These are phyloP conservation scores for Penicillium occitanis DNA, from an alignment of 2,329 filamentous ascomycete genomes.

Conservation along the genomic window DNA sequence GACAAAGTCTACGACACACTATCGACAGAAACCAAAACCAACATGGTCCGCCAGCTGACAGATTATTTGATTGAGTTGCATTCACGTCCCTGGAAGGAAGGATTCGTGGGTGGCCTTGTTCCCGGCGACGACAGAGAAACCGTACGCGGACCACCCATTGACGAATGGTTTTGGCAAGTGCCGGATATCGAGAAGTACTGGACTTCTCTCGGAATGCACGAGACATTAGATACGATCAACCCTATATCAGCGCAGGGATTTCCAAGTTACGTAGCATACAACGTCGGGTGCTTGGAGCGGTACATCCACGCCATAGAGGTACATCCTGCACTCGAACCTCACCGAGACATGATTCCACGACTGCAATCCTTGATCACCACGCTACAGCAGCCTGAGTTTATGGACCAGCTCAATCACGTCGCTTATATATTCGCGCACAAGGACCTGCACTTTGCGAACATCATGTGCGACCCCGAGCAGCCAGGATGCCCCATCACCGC, in stretches of 20 bases:
- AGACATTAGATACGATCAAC: conserved; percentile 12
- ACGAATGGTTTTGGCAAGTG: conserved; percentile 40
- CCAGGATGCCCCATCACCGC: conserved; percentile 30
- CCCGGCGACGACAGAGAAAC: conserved; percentile 2
- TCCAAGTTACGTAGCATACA: conserved; percentile 29
- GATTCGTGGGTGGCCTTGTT: conserved; percentile 31
- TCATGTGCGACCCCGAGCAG: conserved; percentile 33
- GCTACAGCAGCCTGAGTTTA: conserved; percentile 2
- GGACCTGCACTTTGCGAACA: conserved; percentile 42
- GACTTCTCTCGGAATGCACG: conserved; percentile 22
- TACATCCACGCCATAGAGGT: conserved; percentile 31
- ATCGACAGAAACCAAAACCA: conserved; percentile 21
- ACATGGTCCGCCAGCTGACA: conserved; percentile 33
- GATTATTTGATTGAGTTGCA: conserved; percentile 36
- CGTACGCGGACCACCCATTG: conserved; percentile 31
- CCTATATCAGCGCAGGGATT: conserved; percentile 23
- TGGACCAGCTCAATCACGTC: conserved; percentile 25
- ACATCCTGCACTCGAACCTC: conserved; percentile 29
- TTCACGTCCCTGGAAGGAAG: conserved; percentile 24
- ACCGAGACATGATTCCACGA: conserved; percentile 31
- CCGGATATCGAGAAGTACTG: conserved; percentile 34
- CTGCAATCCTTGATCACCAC: conserved; percentile 28
- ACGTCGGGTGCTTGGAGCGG: conserved; percentile 27
- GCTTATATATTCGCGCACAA: conserved; percentile 37
- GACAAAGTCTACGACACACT: conserved; percentile 32